These are phyloP conservation scores for Begonia peltatifolia DNA, from an alignment of 306 rosid species.

Conservation along the genomic window DNA sequence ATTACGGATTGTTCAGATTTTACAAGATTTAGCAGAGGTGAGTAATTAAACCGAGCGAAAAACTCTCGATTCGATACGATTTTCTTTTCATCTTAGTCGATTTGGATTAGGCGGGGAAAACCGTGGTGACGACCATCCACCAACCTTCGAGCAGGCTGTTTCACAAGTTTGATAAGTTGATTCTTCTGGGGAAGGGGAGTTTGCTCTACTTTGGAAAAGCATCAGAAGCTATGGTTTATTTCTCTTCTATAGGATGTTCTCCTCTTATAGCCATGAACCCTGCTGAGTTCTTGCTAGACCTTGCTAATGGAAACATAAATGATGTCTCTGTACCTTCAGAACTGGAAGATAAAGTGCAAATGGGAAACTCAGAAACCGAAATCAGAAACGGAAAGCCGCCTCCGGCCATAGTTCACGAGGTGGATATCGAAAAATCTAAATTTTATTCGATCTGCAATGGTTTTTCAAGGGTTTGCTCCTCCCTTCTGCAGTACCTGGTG, in stretches of 20 bases:
- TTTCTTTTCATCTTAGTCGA: not conserved
- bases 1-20: slow-evolving; percentile 73
- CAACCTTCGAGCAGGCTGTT: slow-evolving; percentile 97
- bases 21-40: slow-evolving; percentile 96
- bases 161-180: slow-evolving; percentile 89
- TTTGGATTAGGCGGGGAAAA: slow-evolving; percentile 69
- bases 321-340: slow-evolving; percentile 92
- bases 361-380: slow-evolving; percentile 42
- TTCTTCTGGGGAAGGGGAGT: slow-evolving; percentile 92
- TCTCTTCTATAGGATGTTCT: slow-evolving; percentile 76
- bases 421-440: slow-evolving; percentile 6
- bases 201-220: slow-evolving; percentile 93
- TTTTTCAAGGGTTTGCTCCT: too few species aligned
- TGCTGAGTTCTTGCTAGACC: slow-evolving; percentile 90
- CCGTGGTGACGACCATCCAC: slow-evolving; percentile 92
- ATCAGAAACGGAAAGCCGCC: slow-evolving; percentile 53
- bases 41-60: not conserved
- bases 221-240: slow-evolving; percentile 62
- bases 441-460: too few species aligned
- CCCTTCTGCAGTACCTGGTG: slow-evolving; percentile 52
- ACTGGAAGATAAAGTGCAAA: slow-evolving; percentile 69
- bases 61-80: not conserved
- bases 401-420: slow-evolving; percentile 85
- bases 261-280: slow-evolving; percentile 96
- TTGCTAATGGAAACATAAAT: slow-evolving; percentile 76